Base-by-base conservation (phyloP, 352 stramenopile genomes). In the Globisporangium parvum region DNA sequence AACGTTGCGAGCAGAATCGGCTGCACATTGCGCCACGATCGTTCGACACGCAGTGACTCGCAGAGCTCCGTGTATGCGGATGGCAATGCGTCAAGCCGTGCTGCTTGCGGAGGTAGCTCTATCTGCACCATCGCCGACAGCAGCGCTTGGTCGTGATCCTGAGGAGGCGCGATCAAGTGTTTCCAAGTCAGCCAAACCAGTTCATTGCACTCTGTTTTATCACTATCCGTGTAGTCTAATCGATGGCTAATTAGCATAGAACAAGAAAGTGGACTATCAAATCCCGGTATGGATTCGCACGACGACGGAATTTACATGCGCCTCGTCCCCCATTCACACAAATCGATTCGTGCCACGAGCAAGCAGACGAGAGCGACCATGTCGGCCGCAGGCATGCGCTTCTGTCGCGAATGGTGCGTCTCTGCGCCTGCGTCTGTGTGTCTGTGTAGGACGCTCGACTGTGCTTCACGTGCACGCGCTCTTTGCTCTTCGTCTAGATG, bases 391-490 rank as follows among this genome's bases (percentile, higher is more conserved):
- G 82, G 85, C 48, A 95, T 95, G 80, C 85, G 85, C 58, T 95
- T 95, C 67, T 95, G 85, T 69, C 73, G 79, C 51, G 85, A 95
- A 68, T 95, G 85, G 85, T 95, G 57, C 60, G 82, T 83, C 6
- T 8, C 17, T 45, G 23, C n/a, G n/a, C 45, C 31, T 44, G 33
- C 35, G n/a, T 18, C 12, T 48, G 8, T 15, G 31, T 39, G 14
- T 42, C 3, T 37, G 23, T 49, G 42, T 12, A 21, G 48, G 44
- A 58, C 35, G 23, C 10, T 11, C 40, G 12, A 17, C 12, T 62
- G 26, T 20, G 31, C 6, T 44, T 1, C 10, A 8, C 53, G 31
- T 9, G 10, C 47, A 37, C 35, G 21, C 47, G 42, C 53, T 33
- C 14, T 6, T 41, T 44, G 26, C 37, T n/a, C 41, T 21, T 12